Percentiles rank a stretch among this genome's conserved stretches.
Evolutionary conservation across 768 basidiomycete species (phyloP).

Genomic region (Leccinum subgranulosum): DNA sequence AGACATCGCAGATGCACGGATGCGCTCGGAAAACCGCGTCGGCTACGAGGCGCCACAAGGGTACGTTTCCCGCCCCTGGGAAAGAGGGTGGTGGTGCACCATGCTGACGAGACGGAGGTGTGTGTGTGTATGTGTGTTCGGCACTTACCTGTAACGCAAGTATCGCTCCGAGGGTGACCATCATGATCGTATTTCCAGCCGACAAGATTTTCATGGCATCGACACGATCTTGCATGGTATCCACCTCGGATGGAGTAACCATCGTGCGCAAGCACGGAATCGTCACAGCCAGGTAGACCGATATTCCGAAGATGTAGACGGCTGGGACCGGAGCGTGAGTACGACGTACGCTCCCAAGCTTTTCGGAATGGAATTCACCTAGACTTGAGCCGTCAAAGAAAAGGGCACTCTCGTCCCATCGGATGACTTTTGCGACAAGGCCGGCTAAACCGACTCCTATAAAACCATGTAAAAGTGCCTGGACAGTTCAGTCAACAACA

Average conservation of each 20-base stretch:
- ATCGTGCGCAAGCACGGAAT: slow-evolving; percentile 77
- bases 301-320: slow-evolving; percentile 69
- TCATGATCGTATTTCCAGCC: slow-evolving; percentile 86
- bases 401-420: slow-evolving; percentile 90
- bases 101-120: background rate
- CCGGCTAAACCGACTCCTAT: slow-evolving; percentile 74
- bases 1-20: background rate
- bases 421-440: slow-evolving; percentile 73
- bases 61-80: slow-evolving; percentile 7
- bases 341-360: background rate
- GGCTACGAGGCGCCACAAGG: slow-evolving; percentile 11
- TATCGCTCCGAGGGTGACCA: slow-evolving; percentile 61
- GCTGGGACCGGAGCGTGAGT: slow-evolving; percentile 41
- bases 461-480: slow-evolving; percentile 88
- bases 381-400: slow-evolving; percentile 92
- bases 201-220: slow-evolving; percentile 80
- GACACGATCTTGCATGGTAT: slow-evolving; percentile 62
- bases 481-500: background rate
- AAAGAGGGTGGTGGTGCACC: slow-evolving; percentile 6
- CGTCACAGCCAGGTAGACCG: slow-evolving; percentile 81
- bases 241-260: slow-evolving; percentile 52
- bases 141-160: slow-evolving; percentile 67
- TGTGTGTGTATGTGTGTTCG: background rate
- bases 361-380: slow-evolving; percentile 47
- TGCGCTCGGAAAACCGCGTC: slow-evolving; percentile 1